Percentiles rank a stretch among this genome's conserved stretches.
These are phyloP conservation scores for Leishmania lainsoni DNA, from an alignment of 208 protist species.

Conservation along the genomic window DNA sequence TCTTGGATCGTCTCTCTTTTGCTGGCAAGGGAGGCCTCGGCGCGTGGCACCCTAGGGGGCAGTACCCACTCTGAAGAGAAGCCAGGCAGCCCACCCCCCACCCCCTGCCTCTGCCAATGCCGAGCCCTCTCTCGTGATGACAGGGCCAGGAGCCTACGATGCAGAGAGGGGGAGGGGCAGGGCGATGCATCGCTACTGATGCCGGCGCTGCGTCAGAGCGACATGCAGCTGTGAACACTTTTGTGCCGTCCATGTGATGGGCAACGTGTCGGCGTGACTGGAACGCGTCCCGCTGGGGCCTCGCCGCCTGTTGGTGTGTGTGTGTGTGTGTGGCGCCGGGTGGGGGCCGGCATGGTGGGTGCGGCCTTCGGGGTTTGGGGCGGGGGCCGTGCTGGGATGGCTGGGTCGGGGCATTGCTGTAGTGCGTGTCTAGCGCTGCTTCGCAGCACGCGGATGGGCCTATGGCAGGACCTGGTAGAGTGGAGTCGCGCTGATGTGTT, in stretches of 20 bases:
- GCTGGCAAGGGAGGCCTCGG: background rate
- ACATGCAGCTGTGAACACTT: background rate
- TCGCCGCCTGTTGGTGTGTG: background rate
- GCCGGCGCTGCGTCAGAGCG: background rate
- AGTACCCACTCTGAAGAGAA: background rate
- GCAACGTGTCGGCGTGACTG: background rate
- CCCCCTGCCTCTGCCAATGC: background rate
- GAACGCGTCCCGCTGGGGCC: background rate
- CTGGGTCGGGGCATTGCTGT: background rate
- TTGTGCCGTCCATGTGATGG: background rate
- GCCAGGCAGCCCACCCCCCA: background rate
- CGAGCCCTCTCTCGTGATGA: background rate
- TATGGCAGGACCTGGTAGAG: background rate
- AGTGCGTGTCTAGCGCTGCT: background rate
- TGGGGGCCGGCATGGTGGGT: background rate
- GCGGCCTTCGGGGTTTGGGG: background rate
- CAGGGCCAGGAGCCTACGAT: background rate
- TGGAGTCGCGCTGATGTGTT: background rate
- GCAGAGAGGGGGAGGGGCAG: background rate
- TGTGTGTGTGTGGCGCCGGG: background rate
- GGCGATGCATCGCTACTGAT: background rate
- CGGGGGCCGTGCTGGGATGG: background rate
- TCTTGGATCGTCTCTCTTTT: background rate
- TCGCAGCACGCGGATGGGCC: background rate
- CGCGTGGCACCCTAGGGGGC: background rate